phyloP scores from a whole-genome alignment of 352 stramenopile species.

The Pythium plurisporium region DNA sequence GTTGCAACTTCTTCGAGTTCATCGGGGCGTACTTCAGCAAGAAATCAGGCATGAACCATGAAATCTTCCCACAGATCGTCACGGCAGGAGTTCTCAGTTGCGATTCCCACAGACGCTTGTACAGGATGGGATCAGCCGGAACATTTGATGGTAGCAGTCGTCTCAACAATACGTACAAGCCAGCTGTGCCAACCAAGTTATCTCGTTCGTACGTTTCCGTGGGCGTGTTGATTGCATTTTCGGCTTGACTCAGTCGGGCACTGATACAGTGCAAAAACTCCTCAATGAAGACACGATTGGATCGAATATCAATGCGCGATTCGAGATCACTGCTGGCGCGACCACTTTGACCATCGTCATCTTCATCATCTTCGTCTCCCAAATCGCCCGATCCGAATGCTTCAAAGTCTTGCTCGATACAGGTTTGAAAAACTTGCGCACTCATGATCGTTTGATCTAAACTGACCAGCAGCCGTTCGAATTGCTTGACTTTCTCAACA shows the following conservation, averaged over 20 bases:
- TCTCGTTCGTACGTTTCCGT: conserved; percentile 88
- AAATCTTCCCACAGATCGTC: conserved; percentile 78
- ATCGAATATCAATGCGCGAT: conserved; percentile 76
- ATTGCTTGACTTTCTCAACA: conserved; percentile 78
- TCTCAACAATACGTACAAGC: conserved; percentile 88
- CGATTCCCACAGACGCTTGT: conserved; percentile 89
- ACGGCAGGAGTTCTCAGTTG: conserved; percentile 81
- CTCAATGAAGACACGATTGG: conserved; percentile 82
- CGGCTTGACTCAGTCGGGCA: conserved; percentile 49
- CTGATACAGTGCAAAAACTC: conserved; percentile 86
- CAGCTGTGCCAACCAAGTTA: conserved; percentile 83
- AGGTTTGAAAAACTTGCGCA: conserved; percentile 81
- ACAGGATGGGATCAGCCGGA: conserved; percentile 82
- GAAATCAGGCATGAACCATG: conserved; percentile 87
- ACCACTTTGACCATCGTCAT: conserved; percentile 39
- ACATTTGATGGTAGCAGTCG: conserved; percentile 79
- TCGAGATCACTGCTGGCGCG: conserved; percentile 51
- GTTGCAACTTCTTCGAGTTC: conserved; percentile 80
- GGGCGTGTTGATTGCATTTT: conserved; percentile 73
- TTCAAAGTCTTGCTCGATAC: conserved; percentile 89
- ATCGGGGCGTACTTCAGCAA: conserved; percentile 79
- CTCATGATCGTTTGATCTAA: conserved; percentile 89
- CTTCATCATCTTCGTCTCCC: conserved; percentile 49
- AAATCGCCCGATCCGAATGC: conserved; percentile 59
- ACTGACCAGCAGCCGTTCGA: conserved; percentile 82